These are phyloP conservation scores for Sphagnurus paluster DNA, from an alignment of 1,284 basidiomycete genomes.

Conservation along the genomic window DNA sequence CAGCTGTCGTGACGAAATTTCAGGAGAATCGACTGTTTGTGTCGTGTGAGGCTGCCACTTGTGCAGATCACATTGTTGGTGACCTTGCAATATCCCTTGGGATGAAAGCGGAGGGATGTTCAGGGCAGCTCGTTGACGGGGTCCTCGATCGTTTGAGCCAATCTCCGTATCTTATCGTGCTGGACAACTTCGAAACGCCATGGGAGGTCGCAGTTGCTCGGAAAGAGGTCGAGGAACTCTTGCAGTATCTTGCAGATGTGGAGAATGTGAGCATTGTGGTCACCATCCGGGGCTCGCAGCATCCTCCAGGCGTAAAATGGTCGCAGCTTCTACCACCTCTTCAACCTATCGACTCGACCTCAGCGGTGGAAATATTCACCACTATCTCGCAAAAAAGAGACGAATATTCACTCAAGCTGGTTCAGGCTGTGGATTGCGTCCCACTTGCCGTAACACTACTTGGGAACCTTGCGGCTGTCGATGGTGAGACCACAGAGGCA, in stretches of 20 bases:
- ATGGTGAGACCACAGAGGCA: constrained; percentile 25
- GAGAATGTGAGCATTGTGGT: constrained; percentile 24
- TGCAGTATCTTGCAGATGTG: constrained; percentile 23
- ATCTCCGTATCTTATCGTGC: constrained; percentile 20
- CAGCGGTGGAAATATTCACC: constrained; percentile 25
- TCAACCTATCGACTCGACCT: constrained; percentile 22
- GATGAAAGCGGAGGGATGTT: constrained; percentile 14
- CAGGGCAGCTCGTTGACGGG: constrained; percentile 15
- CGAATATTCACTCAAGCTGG: constrained; percentile 21
- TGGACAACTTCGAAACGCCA: constrained; percentile 33
- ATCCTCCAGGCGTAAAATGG: constrained; percentile 26
- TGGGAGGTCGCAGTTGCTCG: constrained; percentile 26
- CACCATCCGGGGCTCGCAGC: constrained; percentile 32
- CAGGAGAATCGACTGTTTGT: constrained; percentile 24
- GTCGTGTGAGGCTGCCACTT: constrained; percentile 27
- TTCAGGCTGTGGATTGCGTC: constrained; percentile 28
- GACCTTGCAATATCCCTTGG: constrained; percentile 23
- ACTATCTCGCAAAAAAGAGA: constrained; percentile 25
- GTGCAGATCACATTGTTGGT: constrained; percentile 23
- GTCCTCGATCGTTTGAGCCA: constrained; percentile 13
- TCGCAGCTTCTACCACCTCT: constrained; percentile 25
- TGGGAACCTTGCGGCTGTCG: constrained; percentile 26
- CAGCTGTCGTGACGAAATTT: constrained; percentile 16
- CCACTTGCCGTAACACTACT: constrained; percentile 30
- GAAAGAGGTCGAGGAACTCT: constrained; percentile 23